phyloP scores from a whole-genome alignment of 768 basidiomycete species.

The Boletus edulis region DNA sequence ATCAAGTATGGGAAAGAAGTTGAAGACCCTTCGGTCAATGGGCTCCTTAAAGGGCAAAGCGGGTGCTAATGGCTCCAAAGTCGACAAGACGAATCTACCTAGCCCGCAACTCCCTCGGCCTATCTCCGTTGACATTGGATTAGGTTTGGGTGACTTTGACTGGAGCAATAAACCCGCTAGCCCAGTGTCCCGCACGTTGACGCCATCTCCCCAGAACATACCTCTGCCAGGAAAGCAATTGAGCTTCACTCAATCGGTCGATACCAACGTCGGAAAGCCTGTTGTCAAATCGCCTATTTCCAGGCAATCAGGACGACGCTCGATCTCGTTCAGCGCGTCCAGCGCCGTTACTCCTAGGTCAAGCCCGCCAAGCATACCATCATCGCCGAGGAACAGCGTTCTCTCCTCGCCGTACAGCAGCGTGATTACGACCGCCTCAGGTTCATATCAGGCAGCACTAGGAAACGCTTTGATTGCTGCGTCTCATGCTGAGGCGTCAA shows the following conservation, averaged over 20 bases:
- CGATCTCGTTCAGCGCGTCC: constrained; percentile 58
- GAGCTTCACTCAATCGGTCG: constrained; percentile 20
- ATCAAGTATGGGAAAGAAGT: constrained; percentile 42
- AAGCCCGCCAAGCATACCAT: constrained; percentile 50
- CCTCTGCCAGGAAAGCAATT: constrained; percentile 16
- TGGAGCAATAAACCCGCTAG: constrained; percentile 41
- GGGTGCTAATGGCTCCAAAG: constrained; percentile 21
- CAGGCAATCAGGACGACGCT: constrained; percentile 60
- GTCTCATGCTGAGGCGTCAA: constrained; percentile 91
- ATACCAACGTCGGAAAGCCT: constrained; percentile 35
- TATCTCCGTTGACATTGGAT: constrained; percentile 51
- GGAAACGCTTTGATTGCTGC: constrained; percentile 90
- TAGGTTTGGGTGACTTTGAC: constrained; percentile 53
- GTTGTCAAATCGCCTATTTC: constrained; percentile 35
- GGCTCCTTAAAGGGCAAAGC: constrained; percentile 66
- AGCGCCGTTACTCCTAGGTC: constrained; percentile 29
- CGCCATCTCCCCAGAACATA: constrained; percentile 17
- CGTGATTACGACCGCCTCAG: constrained; percentile 24
- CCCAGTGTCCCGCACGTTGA: constrained; percentile 11
- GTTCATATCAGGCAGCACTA: constrained; percentile 59
- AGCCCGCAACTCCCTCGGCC: constrained; percentile 56
- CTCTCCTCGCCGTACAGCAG: constrained; percentile 28
- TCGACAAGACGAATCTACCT: constrained; percentile 39
- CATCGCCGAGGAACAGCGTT: constrained; percentile 50
- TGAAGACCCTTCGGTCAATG: constrained; percentile 80